These are phyloP conservation scores for Camellia japonica DNA, from an alignment of 148 eudicot species.

Conservation along the genomic window DNA sequence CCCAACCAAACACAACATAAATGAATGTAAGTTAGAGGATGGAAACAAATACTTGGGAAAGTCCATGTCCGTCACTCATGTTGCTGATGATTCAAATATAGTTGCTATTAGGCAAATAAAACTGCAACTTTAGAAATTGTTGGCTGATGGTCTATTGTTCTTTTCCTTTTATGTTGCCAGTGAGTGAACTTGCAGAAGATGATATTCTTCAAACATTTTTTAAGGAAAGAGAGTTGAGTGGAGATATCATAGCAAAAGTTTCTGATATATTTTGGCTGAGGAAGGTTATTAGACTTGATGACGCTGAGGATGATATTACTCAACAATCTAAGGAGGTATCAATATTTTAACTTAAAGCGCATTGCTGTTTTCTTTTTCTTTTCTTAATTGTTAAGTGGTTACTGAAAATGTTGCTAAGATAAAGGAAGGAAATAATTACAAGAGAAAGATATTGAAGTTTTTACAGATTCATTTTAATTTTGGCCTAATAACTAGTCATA, in stretches of 20 bases:
- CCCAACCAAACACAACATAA: not conserved
- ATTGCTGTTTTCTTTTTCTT: not conserved
- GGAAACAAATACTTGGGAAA: not conserved
- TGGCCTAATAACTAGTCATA: not conserved
- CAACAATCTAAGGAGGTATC: constrained; percentile 19
- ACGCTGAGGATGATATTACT: constrained; percentile 16
- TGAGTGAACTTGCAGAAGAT: constrained; percentile 20
- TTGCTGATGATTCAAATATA: not conserved
- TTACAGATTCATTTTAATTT: not conserved
- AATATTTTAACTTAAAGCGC: not conserved
- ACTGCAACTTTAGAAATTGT: not conserved
- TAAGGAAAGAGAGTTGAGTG: constrained; percentile 24
- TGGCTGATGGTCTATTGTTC: not conserved
- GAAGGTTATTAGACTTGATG: constrained; percentile 14
- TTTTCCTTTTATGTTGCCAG: constrained; percentile 12
- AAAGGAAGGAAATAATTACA: not conserved
- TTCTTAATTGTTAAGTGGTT: not conserved
- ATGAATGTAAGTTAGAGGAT: not conserved
- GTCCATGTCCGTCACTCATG: not conserved
- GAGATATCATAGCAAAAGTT: constrained; percentile 28
- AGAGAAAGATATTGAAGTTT: not conserved
- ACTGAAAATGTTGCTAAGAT: not conserved
- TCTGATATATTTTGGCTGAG: constrained; percentile 28
- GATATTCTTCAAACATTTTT: constrained; percentile 23
- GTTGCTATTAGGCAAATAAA: not conserved